Conservation (phyloP, 1,139 yeast genomes). For the Magnusiomyces magnusii region DNA sequence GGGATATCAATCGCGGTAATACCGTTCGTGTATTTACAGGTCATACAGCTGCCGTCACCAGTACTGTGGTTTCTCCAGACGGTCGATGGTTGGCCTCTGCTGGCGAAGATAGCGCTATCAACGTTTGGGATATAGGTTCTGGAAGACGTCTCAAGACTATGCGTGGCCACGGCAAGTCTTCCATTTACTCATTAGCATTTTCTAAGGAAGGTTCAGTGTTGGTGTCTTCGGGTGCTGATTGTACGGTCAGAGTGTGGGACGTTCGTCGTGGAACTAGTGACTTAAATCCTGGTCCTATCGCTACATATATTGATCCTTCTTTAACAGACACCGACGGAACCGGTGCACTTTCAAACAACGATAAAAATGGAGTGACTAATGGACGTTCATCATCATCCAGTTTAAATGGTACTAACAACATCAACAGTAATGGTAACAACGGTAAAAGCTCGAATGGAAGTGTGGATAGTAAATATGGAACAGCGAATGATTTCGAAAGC, state of each 20-base stretch:
- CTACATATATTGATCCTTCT: constrained; percentile 36
- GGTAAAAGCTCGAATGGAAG: not conserved
- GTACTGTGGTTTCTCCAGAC: constrained; percentile 88
- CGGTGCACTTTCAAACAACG: constrained; percentile 11
- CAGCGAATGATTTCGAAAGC: constrained; percentile 33
- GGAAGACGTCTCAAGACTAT: constrained; percentile 71
- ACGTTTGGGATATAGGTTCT: constrained; percentile 91
- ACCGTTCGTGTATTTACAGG: constrained; percentile 94
- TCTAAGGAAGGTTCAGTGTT: constrained; percentile 83
- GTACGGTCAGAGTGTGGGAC: constrained; percentile 94
- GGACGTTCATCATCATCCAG: not conserved
- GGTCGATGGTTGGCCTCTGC: constrained; percentile 97
- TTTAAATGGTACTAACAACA: not conserved
- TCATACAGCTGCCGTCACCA: constrained; percentile 83
- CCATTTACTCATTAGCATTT: constrained; percentile 79
- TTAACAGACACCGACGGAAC: constrained; percentile 1
- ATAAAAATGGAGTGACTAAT: constrained; percentile 8
- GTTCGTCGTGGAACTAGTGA: constrained; percentile 77
- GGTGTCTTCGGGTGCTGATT: constrained; percentile 91
- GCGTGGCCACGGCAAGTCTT: constrained; percentile 87
- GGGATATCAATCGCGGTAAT: constrained; percentile 90
- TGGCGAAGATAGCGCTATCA: constrained; percentile 85
- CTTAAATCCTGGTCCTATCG: constrained; percentile 67
- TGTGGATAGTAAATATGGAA: constrained; percentile 17
- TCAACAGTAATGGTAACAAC: not conserved